Conservation (phyloP, 257 asterid species). For the Solanum medicagineum region DNA sequence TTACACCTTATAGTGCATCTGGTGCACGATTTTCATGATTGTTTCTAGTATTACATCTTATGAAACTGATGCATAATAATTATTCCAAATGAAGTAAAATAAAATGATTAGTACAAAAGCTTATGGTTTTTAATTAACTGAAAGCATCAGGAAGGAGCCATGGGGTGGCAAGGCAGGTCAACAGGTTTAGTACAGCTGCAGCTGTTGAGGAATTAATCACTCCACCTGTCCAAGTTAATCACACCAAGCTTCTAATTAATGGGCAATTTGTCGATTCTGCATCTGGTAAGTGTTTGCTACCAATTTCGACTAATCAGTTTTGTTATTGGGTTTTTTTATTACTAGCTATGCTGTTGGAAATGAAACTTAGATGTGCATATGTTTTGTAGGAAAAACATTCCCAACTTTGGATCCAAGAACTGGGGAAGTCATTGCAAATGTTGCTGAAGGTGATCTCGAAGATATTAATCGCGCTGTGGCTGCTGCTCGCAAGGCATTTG, state of each 20-base stretch:
- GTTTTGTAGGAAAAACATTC: conserved; percentile 51
- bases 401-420: conserved; percentile 73
- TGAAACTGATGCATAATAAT: not conserved
- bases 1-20: not conserved
- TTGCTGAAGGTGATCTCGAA: conserved; percentile 65
- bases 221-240: conserved; percentile 38
- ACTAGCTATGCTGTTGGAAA: not conserved
- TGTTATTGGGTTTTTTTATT: not conserved
- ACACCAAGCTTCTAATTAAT: conserved; percentile 67
- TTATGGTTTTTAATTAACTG: not conserved
- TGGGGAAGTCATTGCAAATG: conserved; percentile 60
- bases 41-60: not conserved
- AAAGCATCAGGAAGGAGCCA: conserved; percentile 24
- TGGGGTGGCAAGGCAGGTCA: conserved; percentile 20
- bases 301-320: not conserved
- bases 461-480: conserved; percentile 65
- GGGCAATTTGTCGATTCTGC: conserved; percentile 72
- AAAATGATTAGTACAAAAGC: not conserved
- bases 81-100: not conserved
- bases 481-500: conserved; percentile 78
- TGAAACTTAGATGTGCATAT: not conserved
- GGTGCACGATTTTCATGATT: too few species aligned
- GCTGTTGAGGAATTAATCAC: conserved; percentile 36
- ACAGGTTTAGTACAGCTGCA: conserved; percentile 40
- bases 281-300: conserved; percentile 37